Evolutionary conservation across 1,284 basidiomycete species (phyloP).

Genomic region (Ganoderma lingzhi): DNA sequence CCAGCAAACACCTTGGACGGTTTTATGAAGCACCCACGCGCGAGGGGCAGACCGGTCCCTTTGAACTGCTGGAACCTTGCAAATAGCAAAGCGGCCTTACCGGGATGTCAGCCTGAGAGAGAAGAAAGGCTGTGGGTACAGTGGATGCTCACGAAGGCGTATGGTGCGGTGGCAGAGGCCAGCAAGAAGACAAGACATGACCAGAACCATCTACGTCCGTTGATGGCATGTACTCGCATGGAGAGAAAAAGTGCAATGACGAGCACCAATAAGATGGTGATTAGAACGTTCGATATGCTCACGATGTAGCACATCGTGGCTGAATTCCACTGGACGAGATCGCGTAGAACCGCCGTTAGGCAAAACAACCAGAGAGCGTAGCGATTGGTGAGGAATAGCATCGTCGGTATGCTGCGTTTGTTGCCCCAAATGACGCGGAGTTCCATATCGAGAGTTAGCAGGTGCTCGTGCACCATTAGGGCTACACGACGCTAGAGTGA

Average conservation of each 20-base stretch:
- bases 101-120: neutral
- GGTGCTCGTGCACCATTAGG: too few species aligned
- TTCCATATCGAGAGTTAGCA: too few species aligned
- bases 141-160: constrained; percentile 9
- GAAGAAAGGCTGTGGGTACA: neutral
- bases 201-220: constrained; percentile 25
- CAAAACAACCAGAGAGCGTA: constrained; percentile 8
- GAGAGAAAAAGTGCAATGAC: constrained; percentile 15
- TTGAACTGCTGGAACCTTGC: neutral
- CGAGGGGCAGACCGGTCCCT: neutral
- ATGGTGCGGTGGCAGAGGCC: neutral
- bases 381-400: constrained; percentile 21
- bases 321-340: neutral
- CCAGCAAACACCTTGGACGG: neutral
- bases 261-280: too few species aligned
- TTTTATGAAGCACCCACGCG: neutral
- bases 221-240: constrained; percentile 23
- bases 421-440: too few species aligned
- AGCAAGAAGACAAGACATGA: constrained; percentile 13
- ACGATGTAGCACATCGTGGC: constrained; percentile 1
- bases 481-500: too few species aligned
- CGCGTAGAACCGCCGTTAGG: neutral
- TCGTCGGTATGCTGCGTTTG: too few species aligned
- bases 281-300: neutral
- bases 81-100: neutral